A percentile compares a stretch with the other conserved stretches of the same genome.
phyloP scores from a whole-genome alignment of 2,329 filamentous ascomycete genomes.

The Calcarisporium arbuscula region DNA sequence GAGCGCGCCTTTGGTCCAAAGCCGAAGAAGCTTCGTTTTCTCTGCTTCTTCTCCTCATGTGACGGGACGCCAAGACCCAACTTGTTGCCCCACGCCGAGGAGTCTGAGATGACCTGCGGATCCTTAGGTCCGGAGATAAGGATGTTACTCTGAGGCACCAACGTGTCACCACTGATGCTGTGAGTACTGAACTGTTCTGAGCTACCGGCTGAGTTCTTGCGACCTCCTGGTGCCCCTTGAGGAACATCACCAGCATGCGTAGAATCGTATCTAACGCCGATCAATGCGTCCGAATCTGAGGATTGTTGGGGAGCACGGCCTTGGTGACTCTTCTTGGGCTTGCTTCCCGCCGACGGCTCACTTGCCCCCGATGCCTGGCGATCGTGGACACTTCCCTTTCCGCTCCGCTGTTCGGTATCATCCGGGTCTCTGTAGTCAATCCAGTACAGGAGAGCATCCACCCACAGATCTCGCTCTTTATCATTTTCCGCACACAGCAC shows the following conservation, averaged over 20 bases:
- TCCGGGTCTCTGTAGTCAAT: slow-evolving; percentile 67
- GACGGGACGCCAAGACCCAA: slow-evolving; percentile 42
- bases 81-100: slow-evolving; percentile 81
- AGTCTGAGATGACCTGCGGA: slow-evolving; percentile 74
- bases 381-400: slow-evolving; percentile 30
- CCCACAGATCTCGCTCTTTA: slow-evolving; percentile 86
- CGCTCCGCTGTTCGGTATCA: slow-evolving; percentile 30
- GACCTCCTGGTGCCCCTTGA: slow-evolving; percentile 30
- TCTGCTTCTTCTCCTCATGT: slow-evolving; percentile 68
- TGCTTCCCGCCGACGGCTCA: slow-evolving; percentile 16
- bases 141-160: slow-evolving; percentile 36
- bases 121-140: slow-evolving; percentile 89
- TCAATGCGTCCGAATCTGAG: slow-evolving; percentile 39
- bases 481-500: slow-evolving; percentile 96
- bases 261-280: slow-evolving; percentile 53
- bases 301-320: slow-evolving; percentile 28
- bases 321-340: slow-evolving; percentile 25
- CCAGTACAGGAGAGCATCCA: slow-evolving; percentile 81
- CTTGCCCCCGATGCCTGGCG: slow-evolving; percentile 30
- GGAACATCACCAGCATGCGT: slow-evolving; percentile 47
- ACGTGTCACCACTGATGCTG: slow-evolving; percentile 25
- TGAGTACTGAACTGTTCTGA: slow-evolving; percentile 27
- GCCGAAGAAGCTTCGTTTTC: slow-evolving; percentile 75
- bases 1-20: slow-evolving; percentile 55
- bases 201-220: slow-evolving; percentile 29